Percentiles rank a stretch among this genome's conserved stretches.
These are phyloP conservation scores for Lichtheimia hyalospora DNA, from an alignment of 371 early-diverging fungal genomes.

Conservation along the genomic window DNA sequence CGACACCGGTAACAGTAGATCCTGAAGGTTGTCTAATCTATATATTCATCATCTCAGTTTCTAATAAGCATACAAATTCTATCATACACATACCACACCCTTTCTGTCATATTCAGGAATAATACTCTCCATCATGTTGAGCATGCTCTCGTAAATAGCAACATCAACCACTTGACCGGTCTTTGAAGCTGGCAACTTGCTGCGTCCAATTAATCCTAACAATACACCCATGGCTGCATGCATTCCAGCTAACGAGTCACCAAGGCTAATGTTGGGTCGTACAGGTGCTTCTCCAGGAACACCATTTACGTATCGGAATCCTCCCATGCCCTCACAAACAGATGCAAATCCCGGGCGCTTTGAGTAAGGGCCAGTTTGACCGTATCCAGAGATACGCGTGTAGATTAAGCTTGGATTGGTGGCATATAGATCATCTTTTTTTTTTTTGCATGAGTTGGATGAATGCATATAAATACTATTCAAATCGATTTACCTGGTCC, in stretches of 20 bases:
- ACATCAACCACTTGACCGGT: conserved; percentile 61
- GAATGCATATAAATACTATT: background rate
- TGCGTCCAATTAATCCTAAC: conserved; percentile 40
- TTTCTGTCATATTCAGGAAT: conserved; percentile 56
- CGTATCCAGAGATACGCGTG: conserved; percentile 57
- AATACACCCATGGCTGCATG: conserved; percentile 54
- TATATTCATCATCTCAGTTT: background rate
- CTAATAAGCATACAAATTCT: background rate
- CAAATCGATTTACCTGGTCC: conserved; percentile 48
- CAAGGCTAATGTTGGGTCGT: conserved; percentile 55
- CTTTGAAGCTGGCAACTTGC: conserved; percentile 22
- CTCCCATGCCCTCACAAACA: conserved; percentile 61
- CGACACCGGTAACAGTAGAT: conserved; percentile 58
- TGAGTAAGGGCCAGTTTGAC: conserved; percentile 59
- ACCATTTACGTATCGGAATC: conserved; percentile 54
- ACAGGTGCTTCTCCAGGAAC: conserved; percentile 51
- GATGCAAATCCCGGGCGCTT: conserved; percentile 56
- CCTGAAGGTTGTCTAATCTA: conserved; percentile 57
- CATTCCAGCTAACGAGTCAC: conserved; percentile 58
- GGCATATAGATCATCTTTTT: conserved; percentile 40
- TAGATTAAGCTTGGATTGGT: conserved; percentile 48
- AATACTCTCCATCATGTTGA: conserved; percentile 60
- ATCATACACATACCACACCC: conserved; percentile 8
- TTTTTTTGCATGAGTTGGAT: background rate
- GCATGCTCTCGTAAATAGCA: conserved; percentile 54